These are phyloP conservation scores for Botrytis deweyae DNA, from an alignment of 2,329 filamentous ascomycete genomes.

Conservation along the genomic window DNA sequence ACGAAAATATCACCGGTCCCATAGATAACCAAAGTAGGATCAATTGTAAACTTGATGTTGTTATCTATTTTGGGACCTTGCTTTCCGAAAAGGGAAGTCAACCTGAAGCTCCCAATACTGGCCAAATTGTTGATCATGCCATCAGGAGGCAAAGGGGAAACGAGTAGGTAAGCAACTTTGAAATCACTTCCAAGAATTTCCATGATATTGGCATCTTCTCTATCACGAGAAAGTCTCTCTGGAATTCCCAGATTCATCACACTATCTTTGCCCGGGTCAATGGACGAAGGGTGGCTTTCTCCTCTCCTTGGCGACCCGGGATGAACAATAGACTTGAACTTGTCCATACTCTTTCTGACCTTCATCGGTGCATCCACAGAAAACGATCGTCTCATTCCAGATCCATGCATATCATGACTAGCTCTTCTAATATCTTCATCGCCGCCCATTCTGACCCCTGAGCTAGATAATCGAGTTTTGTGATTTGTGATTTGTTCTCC, in stretches of 20 bases:
- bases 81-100: slow-evolving; percentile 31
- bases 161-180: slow-evolving; percentile 58
- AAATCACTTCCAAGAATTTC: slow-evolving; percentile 28
- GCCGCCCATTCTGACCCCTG: slow-evolving; percentile 37
- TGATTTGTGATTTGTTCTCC: slow-evolving; percentile 26
- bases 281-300: background rate
- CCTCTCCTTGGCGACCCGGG: slow-evolving; percentile 21
- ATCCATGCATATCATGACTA: slow-evolving; percentile 40
- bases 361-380: slow-evolving; percentile 38
- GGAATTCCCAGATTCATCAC: background rate
- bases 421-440: slow-evolving; percentile 40
- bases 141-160: slow-evolving; percentile 60
- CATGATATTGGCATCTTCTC: background rate
- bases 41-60: slow-evolving; percentile 56
- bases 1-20: slow-evolving; percentile 76
- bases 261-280: background rate
- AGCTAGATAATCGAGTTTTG: slow-evolving; percentile 28
- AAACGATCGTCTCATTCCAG: slow-evolving; percentile 29
- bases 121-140: slow-evolving; percentile 60
- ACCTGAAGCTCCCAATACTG: slow-evolving; percentile 48
- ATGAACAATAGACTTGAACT: slow-evolving; percentile 38
- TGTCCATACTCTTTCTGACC: slow-evolving; percentile 44
- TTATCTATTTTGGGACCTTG: slow-evolving; percentile 33
- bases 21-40: slow-evolving; percentile 68
- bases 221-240: background rate